Evolutionary conservation across 176 grass and related monocot species (phyloP).

Genomic region (Phoenix dactylifera): DNA sequence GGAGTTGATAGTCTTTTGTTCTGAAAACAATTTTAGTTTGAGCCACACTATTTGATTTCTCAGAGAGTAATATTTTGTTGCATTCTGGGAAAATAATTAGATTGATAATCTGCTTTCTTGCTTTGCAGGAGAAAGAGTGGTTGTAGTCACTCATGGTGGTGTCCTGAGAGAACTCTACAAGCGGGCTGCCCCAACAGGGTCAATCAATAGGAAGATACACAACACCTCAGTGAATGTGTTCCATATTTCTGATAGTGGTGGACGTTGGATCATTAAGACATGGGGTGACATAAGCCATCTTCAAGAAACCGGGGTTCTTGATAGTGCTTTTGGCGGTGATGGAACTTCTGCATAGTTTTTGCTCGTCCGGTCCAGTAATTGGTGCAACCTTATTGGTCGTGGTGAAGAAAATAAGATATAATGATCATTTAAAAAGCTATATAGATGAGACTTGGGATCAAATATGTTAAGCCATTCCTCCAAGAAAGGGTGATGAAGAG

Average conservation of each 20-base stretch:
- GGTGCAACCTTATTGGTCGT: no score
- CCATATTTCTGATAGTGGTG: slow-evolving; percentile 42
- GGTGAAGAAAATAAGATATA: no score
- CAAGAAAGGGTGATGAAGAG: no score
- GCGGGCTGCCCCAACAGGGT: slow-evolving; percentile 28
- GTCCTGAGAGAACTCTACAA: slow-evolving; percentile 63
- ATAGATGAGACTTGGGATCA: not conserved
- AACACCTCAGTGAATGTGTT: slow-evolving; percentile 71
- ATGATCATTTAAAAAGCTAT: no score
- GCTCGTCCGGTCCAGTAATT: no score
- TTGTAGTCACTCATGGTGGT: slow-evolving; percentile 72
- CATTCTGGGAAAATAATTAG: no score
- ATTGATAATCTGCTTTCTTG: no score
- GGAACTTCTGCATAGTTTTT: slow-evolving; percentile 42
- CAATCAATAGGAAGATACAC: slow-evolving; percentile 46
- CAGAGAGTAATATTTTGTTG: no score
- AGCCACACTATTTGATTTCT: no score
- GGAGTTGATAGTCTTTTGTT: no score
- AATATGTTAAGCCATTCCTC: no score
- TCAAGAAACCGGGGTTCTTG: slow-evolving; percentile 34
- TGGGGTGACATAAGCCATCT: slow-evolving; percentile 62
- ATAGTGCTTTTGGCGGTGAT: slow-evolving; percentile 63
- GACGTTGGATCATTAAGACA: slow-evolving; percentile 52
- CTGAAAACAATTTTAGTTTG: no score
- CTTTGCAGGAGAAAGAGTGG: slow-evolving; percentile 67